Conservation (phyloP, 2,329 filamentous ascomycete species). For the Tolypocladium sp. region DNA sequence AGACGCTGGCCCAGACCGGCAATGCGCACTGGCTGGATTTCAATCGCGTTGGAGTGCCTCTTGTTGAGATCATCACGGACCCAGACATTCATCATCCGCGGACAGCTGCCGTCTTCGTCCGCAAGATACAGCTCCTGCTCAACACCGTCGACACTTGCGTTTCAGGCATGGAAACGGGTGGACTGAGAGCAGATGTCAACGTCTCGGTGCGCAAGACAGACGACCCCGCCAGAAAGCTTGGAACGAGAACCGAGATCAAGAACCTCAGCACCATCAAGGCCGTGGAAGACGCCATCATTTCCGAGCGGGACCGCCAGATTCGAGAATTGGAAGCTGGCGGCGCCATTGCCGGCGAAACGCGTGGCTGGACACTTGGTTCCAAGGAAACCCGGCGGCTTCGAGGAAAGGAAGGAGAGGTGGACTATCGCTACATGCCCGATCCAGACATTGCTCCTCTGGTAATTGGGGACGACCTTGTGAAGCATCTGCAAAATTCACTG, state of each 20-base stretch:
- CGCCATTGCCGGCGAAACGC: conserved; percentile 71
- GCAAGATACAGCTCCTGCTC: conserved; percentile 78
- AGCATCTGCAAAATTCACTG: conserved; percentile 51
- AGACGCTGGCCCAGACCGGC: conserved; percentile 72
- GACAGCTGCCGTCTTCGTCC: conserved; percentile 79
- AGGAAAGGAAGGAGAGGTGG: conserved; percentile 93
- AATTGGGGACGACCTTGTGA: conserved; percentile 62
- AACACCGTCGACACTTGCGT: conserved; percentile 77
- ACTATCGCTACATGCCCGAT: conserved; percentile 98
- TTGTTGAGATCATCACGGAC: conserved; percentile 91
- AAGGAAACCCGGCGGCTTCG: conserved; percentile 73
- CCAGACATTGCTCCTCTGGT: conserved; percentile 77
- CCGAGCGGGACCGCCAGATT: conserved; percentile 86
- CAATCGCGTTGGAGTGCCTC: conserved; percentile 81
- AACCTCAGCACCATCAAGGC: conserved; percentile 93
- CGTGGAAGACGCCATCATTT: conserved; percentile 87
- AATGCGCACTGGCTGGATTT: conserved; percentile 78
- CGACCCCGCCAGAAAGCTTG: conserved; percentile 42
- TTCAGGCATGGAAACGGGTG: conserved; percentile 87
- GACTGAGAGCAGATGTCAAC: conserved; percentile 87
- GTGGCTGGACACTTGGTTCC: conserved; percentile 82
- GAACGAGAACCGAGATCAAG: conserved; percentile 93
- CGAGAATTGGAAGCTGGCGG: conserved; percentile 67
- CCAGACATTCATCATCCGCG: conserved; percentile 81
- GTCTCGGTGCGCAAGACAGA: conserved; percentile 67